Evolutionary conservation across 352 stramenopile species (phyloP), one percentile per base, ranked within the genome.

Genomic region (Chrysophaeum taylorii): DNA sequence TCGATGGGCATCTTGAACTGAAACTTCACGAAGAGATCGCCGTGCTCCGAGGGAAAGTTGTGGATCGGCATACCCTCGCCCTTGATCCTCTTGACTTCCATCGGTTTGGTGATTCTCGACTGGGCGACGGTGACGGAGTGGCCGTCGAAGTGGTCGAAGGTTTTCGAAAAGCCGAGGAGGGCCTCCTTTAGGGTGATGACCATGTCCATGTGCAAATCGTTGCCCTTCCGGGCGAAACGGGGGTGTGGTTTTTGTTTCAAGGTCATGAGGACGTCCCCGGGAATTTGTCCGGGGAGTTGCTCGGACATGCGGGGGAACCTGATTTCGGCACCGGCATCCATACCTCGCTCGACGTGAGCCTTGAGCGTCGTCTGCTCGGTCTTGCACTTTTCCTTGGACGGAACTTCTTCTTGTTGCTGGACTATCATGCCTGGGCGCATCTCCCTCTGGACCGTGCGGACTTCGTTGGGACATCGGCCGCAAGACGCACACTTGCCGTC

Each of bases 131-230:
- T 77, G 12, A 96, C 89, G 36, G 63, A 36, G 53, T 85, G 88
- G 43, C 88, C 89, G 75, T 96, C 91, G 37, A 96, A 73, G 73
- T 96, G 90, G 53, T 84, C 81, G 61, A 96, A 81, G 12, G 64
- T 78, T 70, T 85, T 89, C 42, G 69, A 81, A 75, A 95, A 95
- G n/a, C 92, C 92, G 36, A 96, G 79, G 39, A 97, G 86, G 15
- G 92, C 84, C 66, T 97, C 90, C 25, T 90, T 83, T 64, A 97
- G 82, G 25, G 85, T 83, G 78, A 97, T 94, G 37, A 84, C 85
- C 75, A 96, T 87, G 68, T 93, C 87, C 81, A 94, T 91, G 80
- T 89, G 87, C 38, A 97, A 81, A 70, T 97, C 77, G 77, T 97
- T 85, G 14, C 89, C 88, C 38, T 94, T 81, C 39, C 92, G 83